Conservation (phyloP, 805 yeast genomes). For the Yarrowia alimentaria region DNA sequence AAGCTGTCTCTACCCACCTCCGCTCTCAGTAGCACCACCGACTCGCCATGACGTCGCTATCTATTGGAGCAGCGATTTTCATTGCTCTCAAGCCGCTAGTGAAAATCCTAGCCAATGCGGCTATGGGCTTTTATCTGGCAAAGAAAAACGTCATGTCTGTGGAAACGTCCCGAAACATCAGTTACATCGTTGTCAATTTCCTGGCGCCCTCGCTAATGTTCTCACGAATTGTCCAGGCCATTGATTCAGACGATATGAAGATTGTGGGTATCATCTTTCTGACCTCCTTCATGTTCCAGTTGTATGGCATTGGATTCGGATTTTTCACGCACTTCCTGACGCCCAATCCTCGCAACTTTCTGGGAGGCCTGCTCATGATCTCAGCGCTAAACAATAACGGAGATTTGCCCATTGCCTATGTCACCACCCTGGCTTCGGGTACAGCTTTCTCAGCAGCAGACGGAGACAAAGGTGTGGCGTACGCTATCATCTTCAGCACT, state of each 20-base stretch:
- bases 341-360: constrained; percentile 69
- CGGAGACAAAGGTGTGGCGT: constrained; percentile 77
- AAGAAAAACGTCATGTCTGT: constrained; percentile 59
- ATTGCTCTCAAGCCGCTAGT: constrained; percentile 82
- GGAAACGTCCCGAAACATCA: constrained; percentile 64
- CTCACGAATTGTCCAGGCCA: constrained; percentile 63
- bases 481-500: constrained; percentile 61
- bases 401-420: constrained; percentile 82
- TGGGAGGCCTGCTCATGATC: constrained; percentile 70
- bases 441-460: constrained; percentile 54
- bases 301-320: constrained; percentile 47
- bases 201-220: constrained; percentile 75
- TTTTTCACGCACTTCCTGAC: constrained; percentile 47
- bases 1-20: neutral
- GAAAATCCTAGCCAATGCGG: constrained; percentile 72
- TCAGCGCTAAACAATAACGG: constrained; percentile 77
- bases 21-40: no score
- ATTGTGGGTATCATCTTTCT: constrained; percentile 64
- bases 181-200: constrained; percentile 65
- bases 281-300: constrained; percentile 47
- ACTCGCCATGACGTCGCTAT: constrained; percentile 1
- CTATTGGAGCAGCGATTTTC: constrained; percentile 62
- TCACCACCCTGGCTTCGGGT: constrained; percentile 60
- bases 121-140: constrained; percentile 64
- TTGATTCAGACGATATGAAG: constrained; percentile 66